phyloP scores from a whole-genome alignment of 2,329 filamentous ascomycete genomes.

The Coleophoma eucalyptorum region DNA sequence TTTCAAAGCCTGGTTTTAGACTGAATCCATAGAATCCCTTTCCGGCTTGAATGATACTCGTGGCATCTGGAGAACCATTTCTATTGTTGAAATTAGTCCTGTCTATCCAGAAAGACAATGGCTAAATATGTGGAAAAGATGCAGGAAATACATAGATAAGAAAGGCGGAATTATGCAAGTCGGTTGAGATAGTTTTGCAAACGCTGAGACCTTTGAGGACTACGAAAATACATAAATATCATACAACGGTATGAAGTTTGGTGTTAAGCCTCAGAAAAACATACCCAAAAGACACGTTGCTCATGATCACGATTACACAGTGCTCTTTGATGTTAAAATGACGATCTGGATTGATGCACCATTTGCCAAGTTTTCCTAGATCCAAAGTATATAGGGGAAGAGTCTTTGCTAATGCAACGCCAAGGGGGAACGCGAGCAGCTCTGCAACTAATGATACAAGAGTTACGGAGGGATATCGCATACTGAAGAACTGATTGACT shows the following conservation, averaged over 20 bases:
- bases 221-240: no score
- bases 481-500: constrained; percentile 5
- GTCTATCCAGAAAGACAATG: no score
- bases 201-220: no score
- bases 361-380: constrained; percentile 30
- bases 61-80: constrained; percentile 18
- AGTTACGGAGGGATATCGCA: constrained; percentile 4
- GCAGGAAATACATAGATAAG: no score
- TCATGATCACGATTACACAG: constrained; percentile 60
- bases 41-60: constrained; percentile 14
- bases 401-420: constrained; percentile 49
- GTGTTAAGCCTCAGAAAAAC: no score
- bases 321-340: constrained; percentile 68
- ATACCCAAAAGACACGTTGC: constrained; percentile 43
- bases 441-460: constrained; percentile 5
- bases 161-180: no score
- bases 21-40: constrained; percentile 33
- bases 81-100: no score
- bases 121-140: no score
- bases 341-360: constrained; percentile 46
- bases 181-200: no score
- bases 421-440: constrained; percentile 31
- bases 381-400: not conserved
- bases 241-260: no score
- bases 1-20: constrained; percentile 53